A percentile compares a stretch with the other conserved stretches of the same genome.
Conservation (phyloP, 208 protist species). For the Trypanosoma melophagium region DNA sequence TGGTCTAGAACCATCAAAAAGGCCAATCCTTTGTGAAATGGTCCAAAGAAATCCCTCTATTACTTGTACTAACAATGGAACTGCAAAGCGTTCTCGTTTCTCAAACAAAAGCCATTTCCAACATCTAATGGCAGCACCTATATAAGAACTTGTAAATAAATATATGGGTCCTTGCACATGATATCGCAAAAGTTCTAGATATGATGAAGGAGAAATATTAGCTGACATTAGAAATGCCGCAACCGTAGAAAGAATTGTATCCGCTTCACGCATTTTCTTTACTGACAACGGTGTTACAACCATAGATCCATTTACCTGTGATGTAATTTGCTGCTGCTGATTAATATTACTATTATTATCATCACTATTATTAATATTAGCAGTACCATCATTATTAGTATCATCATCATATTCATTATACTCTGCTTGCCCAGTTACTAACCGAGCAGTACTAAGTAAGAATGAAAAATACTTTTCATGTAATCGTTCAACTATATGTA, state of each 20-base stretch:
- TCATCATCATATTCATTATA: constrained; percentile 9
- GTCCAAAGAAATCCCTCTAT: constrained; percentile 71
- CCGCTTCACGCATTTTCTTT: constrained; percentile 29
- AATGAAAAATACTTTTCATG: constrained; percentile 13
- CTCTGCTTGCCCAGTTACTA: not conserved
- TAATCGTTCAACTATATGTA: not conserved
- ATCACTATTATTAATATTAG: too few relatives aligned
- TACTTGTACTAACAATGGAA: constrained; percentile 59
- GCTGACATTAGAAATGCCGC: constrained; percentile 51
- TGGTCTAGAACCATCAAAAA: constrained; percentile 69
- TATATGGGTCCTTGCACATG: constrained; percentile 69
- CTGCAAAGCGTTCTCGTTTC: constrained; percentile 42
- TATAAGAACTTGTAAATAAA: constrained; percentile 50
- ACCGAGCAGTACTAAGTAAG: not conserved
- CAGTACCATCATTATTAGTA: not conserved
- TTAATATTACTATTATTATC: too few relatives aligned
- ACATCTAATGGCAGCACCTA: constrained; percentile 53
- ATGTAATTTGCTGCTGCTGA: not conserved
- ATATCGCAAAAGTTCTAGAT: constrained; percentile 53
- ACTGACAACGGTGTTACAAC: not conserved
- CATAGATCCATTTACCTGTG: not conserved
- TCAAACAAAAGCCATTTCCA: constrained; percentile 76
- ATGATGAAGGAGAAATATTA: constrained; percentile 28
- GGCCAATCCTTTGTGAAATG: constrained; percentile 48
- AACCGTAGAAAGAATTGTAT: constrained; percentile 40